Evolutionary conservation across 2,329 filamentous ascomycete genomes (phyloP).

Genomic region (Torrubiella hemipterigena): DNA sequence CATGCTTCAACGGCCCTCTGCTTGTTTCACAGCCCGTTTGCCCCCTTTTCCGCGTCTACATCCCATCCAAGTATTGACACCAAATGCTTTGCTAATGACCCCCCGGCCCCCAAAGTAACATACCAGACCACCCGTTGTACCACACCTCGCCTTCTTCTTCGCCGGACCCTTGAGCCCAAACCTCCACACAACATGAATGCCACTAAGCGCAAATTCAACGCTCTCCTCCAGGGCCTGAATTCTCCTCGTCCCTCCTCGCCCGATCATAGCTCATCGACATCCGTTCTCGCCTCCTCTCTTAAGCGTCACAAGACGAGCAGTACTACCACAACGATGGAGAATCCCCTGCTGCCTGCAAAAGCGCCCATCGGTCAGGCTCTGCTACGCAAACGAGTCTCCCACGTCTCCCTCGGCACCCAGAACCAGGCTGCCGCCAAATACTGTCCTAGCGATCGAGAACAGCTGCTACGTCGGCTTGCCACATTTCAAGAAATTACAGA

Average conservation of each 20-base stretch:
- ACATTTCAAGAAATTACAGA: constrained; percentile 85
- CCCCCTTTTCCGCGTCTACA: too few relatives aligned
- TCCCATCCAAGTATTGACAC: too few relatives aligned
- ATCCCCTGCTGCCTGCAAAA: too few relatives aligned
- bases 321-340: too few relatives aligned
- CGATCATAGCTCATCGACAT: constrained; percentile 11
- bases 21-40: too few relatives aligned
- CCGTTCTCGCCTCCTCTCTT: constrained; percentile 12
- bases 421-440: constrained; percentile 49
- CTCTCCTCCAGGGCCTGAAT: constrained; percentile 56
- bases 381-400: constrained; percentile 5
- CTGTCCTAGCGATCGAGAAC: constrained; percentile 72
- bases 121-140: too few relatives aligned
- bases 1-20: too few relatives aligned
- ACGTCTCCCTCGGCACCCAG: constrained; percentile 5
- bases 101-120: too few relatives aligned
- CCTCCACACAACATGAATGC: constrained; percentile 44
- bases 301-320: constrained; percentile 13
- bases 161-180: not conserved
- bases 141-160: too few relatives aligned
- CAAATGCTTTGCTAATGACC: too few relatives aligned
- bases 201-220: constrained; percentile 77
- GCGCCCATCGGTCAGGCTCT: too few relatives aligned
- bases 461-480: constrained; percentile 68
- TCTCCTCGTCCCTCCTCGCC: constrained; percentile 17